Evolutionary conservation across 192 early-diverging fungal genomes (phyloP), one percentile per base, ranked within the genome.

Genomic region (Linnemannia hyalina): DNA sequence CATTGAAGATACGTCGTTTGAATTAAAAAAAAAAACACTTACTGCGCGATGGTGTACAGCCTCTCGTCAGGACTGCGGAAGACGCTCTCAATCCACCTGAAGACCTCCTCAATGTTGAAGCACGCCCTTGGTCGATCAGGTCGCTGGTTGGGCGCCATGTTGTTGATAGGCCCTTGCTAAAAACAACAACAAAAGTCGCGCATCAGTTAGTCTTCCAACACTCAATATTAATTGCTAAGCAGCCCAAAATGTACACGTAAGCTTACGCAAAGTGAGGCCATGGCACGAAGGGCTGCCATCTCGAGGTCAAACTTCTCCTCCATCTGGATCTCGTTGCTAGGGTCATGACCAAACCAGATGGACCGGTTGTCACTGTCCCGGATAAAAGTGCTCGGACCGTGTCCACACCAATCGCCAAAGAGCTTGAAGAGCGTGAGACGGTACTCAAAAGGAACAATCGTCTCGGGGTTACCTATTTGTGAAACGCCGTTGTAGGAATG

Each of bases 351-450:
- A 89, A 74, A 83, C 97, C 96, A 89, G 91, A 95, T 75, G 79
- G 83, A 79, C 93, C 89, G 73, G 93, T 93, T 68, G 82, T 77
- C 0, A 79, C 88, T 90, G 11, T 97, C 94, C 0, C 92, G 88
- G 26, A 92, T 91, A 18, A 78, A 49, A 0, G 88, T 90, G 63
- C 90, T 90, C 36, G 88, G 85, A 4, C 98, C 97, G 82, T 96
- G 92, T 11, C 98, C 95, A 88, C 97, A 97, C 98, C 98, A 99
- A 32, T 94, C 91, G 87, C 98, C 97, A 90, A 98, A 95, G 68
- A 98, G 88, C 73, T 91, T 90, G 88, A 97, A 99, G 46, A 98
- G 75, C 3, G 89, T 90, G 22, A 92, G 85, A 52, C 98, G 91
- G 1, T 93, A 91, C 73, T 97, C 95, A 88, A 95, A 95, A 0